Percentiles rank a stretch among this genome's conserved stretches.
These are phyloP conservation scores for Phaffomyces thermotolerans DNA, from an alignment of 805 yeast genomes.

Conservation along the genomic window DNA sequence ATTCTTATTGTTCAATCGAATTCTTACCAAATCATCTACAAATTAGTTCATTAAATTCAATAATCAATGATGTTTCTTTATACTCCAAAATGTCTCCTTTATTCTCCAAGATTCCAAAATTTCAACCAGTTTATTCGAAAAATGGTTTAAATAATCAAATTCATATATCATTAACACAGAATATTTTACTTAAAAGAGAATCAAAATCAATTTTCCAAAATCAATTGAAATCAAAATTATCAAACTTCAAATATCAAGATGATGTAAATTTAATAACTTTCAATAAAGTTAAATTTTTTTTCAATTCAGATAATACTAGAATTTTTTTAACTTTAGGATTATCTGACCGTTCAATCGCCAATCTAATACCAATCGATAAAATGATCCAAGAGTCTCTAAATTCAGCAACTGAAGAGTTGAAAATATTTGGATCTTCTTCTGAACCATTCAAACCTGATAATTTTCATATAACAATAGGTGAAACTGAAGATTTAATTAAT, in stretches of 20 bases:
- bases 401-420: not conserved
- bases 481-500: not conserved
- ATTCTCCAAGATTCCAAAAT: not conserved
- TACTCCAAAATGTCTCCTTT: conserved; percentile 5
- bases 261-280: conserved; percentile 1
- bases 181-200: not conserved
- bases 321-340: conserved; percentile 5
- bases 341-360: not conserved
- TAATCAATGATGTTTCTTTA: conserved; percentile 2
- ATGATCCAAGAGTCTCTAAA: not conserved
- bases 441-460: conserved; percentile 3
- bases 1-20: conserved; percentile 9
- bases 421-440: not conserved
- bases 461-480: conserved; percentile 6
- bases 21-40: conserved; percentile 4
- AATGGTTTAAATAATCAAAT: conserved; percentile 4
- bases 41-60: not conserved
- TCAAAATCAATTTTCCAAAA: not conserved
- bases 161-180: conserved; percentile 14
- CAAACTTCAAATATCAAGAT: not conserved
- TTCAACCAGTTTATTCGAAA: conserved; percentile 7
- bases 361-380: not conserved
- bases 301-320: conserved; percentile 1
- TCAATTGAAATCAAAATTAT: not conserved
- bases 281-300: conserved; percentile 1